Percentiles rank a stretch among this genome's conserved stretches.
Conservation (phyloP, 192 early-diverging fungal genomes). For the Kappamyces sp. region DNA sequence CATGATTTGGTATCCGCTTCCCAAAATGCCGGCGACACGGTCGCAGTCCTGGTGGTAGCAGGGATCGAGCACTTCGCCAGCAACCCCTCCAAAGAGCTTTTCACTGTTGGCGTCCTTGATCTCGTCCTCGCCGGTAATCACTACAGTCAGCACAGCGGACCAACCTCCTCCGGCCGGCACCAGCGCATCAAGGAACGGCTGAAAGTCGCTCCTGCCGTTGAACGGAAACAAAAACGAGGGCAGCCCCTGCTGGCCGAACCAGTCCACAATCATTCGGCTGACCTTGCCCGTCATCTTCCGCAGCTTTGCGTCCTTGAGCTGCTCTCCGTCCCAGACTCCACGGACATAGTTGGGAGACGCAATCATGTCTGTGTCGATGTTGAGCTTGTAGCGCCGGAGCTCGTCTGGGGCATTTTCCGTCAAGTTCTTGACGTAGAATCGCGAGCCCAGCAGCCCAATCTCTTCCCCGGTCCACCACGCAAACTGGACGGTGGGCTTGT, state of each 20-base stretch:
- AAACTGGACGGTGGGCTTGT: constrained; percentile 22
- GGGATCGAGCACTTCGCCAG: constrained; percentile 25
- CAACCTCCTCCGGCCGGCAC: not conserved
- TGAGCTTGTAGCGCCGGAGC: constrained; percentile 23
- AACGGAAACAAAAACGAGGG: constrained; percentile 22
- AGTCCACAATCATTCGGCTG: constrained; percentile 22
- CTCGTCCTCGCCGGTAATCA: constrained; percentile 19
- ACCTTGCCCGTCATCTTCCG: not conserved
- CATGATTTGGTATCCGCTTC: constrained; percentile 18
- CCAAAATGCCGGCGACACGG: constrained; percentile 13
- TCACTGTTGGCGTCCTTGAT: constrained; percentile 27
- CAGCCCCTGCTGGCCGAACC: constrained; percentile 17
- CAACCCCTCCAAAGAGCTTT: constrained; percentile 27
- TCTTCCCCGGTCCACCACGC: constrained; percentile 39
- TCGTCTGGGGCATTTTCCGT: constrained; percentile 16
- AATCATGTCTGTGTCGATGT: constrained; percentile 41
- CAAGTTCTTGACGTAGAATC: constrained; percentile 39
- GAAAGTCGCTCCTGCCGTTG: constrained; percentile 25
- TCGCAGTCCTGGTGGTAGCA: constrained; percentile 29
- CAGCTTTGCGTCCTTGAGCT: constrained; percentile 1
- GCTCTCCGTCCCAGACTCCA: constrained; percentile 29
- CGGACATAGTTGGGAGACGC: constrained; percentile 42
- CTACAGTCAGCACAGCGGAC: not conserved
- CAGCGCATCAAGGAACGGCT: constrained; percentile 11
- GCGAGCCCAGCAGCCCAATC: constrained; percentile 35